Percentiles rank a stretch among this genome's conserved stretches.
Conservation (phyloP, 179 eudicot genomes). For the Patellifolia procumbens region DNA sequence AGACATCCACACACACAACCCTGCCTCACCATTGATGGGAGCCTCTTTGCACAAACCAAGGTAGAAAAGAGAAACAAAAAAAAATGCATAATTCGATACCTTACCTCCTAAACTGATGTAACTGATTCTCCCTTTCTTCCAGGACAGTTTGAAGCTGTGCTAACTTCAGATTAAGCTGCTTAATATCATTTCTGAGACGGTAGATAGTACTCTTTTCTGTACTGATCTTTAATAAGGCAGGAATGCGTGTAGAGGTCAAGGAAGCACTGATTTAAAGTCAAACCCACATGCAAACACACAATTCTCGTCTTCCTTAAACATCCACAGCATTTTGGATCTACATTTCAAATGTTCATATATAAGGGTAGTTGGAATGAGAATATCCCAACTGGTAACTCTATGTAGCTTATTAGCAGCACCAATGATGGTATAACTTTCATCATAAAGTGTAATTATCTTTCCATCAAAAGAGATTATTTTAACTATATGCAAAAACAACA, state of each 20-base stretch:
- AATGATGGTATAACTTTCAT: not conserved
- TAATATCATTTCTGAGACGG: conserved; percentile 69
- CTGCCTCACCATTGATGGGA: too few species aligned
- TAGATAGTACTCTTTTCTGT: conserved; percentile 71
- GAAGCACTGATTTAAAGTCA: conserved; percentile 32
- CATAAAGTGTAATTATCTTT: too few species aligned
- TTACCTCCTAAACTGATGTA: conserved; percentile 63
- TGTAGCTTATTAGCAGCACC: not conserved
- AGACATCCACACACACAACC: too few species aligned
- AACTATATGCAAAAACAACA: not conserved
- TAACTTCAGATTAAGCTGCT: conserved; percentile 70
- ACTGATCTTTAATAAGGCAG: conserved; percentile 88
- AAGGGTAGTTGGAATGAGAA: not conserved
- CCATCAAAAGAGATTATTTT: too few species aligned
- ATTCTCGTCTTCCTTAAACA: not conserved
- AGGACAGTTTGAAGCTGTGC: conserved; percentile 75
- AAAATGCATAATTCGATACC: conserved; percentile 9
- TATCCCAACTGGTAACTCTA: not conserved
- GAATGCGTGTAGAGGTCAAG: conserved; percentile 82
- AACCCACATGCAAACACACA: not conserved
- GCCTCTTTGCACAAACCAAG: not conserved
- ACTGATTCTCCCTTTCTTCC: conserved; percentile 78
- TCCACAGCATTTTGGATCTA: not conserved
- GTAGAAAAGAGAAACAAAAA: not conserved
- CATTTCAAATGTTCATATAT: not conserved